Conservation (phyloP, 1,284 basidiomycete genomes). For the Trichosporon asahii region DNA sequence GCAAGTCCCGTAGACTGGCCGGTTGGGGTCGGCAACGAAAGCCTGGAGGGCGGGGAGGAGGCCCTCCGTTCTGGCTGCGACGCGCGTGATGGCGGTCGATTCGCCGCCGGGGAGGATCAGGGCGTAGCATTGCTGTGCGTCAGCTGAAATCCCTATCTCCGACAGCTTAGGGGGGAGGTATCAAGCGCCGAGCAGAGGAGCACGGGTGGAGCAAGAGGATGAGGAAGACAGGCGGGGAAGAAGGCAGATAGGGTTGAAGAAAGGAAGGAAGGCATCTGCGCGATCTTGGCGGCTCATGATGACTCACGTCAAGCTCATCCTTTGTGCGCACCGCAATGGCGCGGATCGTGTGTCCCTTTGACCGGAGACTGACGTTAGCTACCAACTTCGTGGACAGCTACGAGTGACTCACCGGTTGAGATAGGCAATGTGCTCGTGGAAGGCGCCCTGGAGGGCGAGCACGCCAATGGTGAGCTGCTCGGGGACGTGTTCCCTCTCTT, state of each 20-base stretch:
- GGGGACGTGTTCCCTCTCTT: neutral
- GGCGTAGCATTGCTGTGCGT: conserved; percentile 63
- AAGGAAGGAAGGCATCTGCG: too few relatives aligned
- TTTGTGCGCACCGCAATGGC: conserved; percentile 66
- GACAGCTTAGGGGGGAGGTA: too few relatives aligned
- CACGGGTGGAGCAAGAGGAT: neutral
- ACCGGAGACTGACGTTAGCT: conserved; percentile 28
- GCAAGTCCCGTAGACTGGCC: conserved; percentile 93
- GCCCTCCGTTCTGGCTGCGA: conserved; percentile 74
- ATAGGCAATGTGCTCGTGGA: conserved; percentile 69
- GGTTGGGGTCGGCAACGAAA: conserved; percentile 60
- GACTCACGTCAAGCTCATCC: conserved; percentile 62
- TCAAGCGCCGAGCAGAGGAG: too few relatives aligned
- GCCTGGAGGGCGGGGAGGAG: conserved; percentile 73
- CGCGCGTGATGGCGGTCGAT: conserved; percentile 81
- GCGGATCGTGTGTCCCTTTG: conserved; percentile 27
- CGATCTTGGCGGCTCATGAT: neutral
- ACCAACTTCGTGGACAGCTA: neutral
- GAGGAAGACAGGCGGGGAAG: too few relatives aligned
- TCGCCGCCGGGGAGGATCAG: conserved; percentile 90
- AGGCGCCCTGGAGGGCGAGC: conserved; percentile 84
- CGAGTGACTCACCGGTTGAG: conserved; percentile 39
- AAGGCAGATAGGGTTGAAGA: too few relatives aligned
- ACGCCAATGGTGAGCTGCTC: conserved; percentile 21
- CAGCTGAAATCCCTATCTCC: too few relatives aligned